Base-by-base conservation (phyloP, 2,329 filamentous ascomycete species). In the Cladophialophora chaetospira region DNA sequence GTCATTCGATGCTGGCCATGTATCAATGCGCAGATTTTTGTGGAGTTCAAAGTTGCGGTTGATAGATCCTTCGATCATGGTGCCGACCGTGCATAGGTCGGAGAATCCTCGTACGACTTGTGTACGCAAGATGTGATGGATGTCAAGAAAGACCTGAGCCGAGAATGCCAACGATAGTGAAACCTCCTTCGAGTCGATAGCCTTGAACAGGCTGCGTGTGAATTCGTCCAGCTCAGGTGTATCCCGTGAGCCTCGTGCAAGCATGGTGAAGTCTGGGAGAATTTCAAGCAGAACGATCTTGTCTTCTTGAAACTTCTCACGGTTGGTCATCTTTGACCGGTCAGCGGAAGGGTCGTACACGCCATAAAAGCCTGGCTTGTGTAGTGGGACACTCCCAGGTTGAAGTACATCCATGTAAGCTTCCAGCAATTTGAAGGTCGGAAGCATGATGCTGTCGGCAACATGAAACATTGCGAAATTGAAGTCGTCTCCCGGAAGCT, bases 81-180 rank as follows among this genome's bases (percentile, higher is more conserved):
- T 48, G 17, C 57, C 28, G 6, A 55, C 26, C 15, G 9, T 53
- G 44, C 26, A 33, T 10, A 67, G 53, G 11, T 65, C 55, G n/a
- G 31, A 13, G 36, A 58, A 64, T 9, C 26, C 54, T 19, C 48
- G 26, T 17, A 48, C 23, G 8, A 64, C 46, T 9, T 62, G 35
- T 3, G 57, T 55, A 11, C 71, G 58, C 2, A 76, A 60, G 2
- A 59, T 50, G 53, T 75, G 69, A 11, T 74, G 69, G 29, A 76
- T 72, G 38, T 79, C 76, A 3, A 79, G 70, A 54, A 73, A 74
- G 9, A 75, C 54, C 44, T 78, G 75, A 3, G 69, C 66, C 6
- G 73, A 73, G 53, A 78, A 79, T 1, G 72, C 64, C 6, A 73
- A 65, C 56, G 68, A 71, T 35, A 77, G 69, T 0, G 75, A 64